phyloP scores from a whole-genome alignment of 768 basidiomycete species.

The Tricholoma saponaceum region DNA sequence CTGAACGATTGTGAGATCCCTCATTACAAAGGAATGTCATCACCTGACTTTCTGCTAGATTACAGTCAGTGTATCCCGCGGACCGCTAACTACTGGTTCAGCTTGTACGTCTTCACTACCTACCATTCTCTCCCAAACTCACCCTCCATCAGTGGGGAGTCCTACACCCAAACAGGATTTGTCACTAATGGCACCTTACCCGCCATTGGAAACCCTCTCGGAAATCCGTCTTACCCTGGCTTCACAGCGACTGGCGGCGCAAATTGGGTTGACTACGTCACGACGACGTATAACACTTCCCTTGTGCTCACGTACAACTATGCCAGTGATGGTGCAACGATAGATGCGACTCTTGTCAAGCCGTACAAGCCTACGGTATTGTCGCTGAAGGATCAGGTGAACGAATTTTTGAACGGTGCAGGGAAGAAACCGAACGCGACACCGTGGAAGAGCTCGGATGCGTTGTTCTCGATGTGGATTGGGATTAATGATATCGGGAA shows the following conservation, averaged over 20 bases:
- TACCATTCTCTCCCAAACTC: background rate
- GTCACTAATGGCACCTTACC: conserved; percentile 35
- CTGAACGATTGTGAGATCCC: conserved; percentile 24
- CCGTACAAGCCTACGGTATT: conserved; percentile 50
- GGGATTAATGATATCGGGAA: conserved; percentile 70
- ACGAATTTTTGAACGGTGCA: conserved; percentile 46
- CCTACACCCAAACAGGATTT: conserved; percentile 58
- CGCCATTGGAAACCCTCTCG: conserved; percentile 42
- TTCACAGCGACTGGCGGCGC: conserved; percentile 49
- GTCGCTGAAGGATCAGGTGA: conserved; percentile 58
- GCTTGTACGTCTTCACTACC: conserved; percentile 36
- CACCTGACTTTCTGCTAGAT: conserved; percentile 19
- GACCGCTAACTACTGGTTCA: conserved; percentile 49
- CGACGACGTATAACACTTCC: conserved; percentile 49
- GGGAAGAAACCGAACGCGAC: conserved; percentile 45
- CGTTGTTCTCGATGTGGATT: conserved; percentile 67
- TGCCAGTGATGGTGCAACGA: conserved; percentile 65
- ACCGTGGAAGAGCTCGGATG: conserved; percentile 52
- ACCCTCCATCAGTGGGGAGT: conserved; percentile 41
- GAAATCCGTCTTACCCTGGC: conserved; percentile 53
- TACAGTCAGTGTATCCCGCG: conserved; percentile 38
- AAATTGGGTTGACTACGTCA: conserved; percentile 59
- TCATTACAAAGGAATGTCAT: background rate
- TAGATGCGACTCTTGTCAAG: conserved; percentile 51
- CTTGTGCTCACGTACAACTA: conserved; percentile 58